Base-by-base conservation (phyloP, 257 asterid species). In the Cynanchum wilfordii region DNA sequence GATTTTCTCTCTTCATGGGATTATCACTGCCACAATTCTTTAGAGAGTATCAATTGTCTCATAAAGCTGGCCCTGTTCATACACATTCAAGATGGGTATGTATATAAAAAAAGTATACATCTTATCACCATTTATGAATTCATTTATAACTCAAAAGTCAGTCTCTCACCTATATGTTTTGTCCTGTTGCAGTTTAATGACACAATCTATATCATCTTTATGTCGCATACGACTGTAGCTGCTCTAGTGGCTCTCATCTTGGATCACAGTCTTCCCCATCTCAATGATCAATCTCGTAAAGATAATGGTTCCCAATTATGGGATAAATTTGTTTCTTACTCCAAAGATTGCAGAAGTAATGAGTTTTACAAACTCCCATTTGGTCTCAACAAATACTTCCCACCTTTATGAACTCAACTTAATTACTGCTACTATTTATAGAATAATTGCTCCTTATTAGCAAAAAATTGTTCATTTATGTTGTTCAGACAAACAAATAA, bases 281-380 rank as follows among this genome's bases (percentile, higher is more conserved):
- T 75, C 1, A 75, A 75, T 7, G 79, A 80, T 3, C 84, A 85
- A 66, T 79, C 82, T 3, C 72, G 80, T 2, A 85, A 79, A 55
- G 96, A 86, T 25, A 89, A 87, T 44, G 96, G 93, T 12, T 76
- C 84, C 0, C 78, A 76, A 68, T 88, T 94, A 89, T 89, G 91
- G 93, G 87, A 88, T 55, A 88, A 75, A 71, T 91, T 91, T 60
- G 75, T 85, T 80, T 77, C 74, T 64, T 91, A 91, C 52, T 58
- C 60, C 71, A 82, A 76, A 72, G 93, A 89, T 85, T 84, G 82
- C n/a, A 83, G 96, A 69, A 91, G 76, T 54, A 79, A 88, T 66
- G 90, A 85, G 65, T 86, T 89, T 50, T 88, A 88, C 65, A 84
- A 70, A 74, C 73, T 91, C 73, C 97, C 96, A 10, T 87, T 82